phyloP scores from a whole-genome alignment of 805 yeast genomes.

The Kodamaea kaohsiungensis region DNA sequence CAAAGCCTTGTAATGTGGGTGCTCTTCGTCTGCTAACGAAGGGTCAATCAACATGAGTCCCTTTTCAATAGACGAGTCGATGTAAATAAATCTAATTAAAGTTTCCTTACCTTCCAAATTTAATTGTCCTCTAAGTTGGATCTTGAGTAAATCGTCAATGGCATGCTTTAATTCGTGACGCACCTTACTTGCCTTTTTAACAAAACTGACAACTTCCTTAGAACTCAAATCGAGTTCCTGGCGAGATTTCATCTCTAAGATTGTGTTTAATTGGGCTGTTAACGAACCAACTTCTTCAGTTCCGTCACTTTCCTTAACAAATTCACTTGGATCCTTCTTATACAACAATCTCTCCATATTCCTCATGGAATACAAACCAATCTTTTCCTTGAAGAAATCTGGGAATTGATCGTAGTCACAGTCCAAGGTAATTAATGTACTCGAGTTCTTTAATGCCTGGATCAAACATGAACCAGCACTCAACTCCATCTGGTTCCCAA shows the following conservation, averaged over 20 bases:
- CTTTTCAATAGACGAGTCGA: conserved; percentile 69
- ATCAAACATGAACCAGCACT: conserved; percentile 66
- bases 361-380: conserved; percentile 78
- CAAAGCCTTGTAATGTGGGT: conserved; percentile 3
- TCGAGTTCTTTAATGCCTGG: conserved; percentile 66
- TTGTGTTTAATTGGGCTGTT: conserved; percentile 26
- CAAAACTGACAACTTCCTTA: conserved; percentile 31
- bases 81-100: conserved; percentile 62
- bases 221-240: conserved; percentile 33
- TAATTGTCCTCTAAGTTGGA: conserved; percentile 56
- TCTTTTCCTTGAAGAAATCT: conserved; percentile 61
- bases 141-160: conserved; percentile 53
- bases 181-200: conserved; percentile 27
- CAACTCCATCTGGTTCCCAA: conserved; percentile 62
- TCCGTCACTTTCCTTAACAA: conserved; percentile 9
- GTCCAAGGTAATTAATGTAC: conserved; percentile 68
- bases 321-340: conserved; percentile 14
- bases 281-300: conserved; percentile 34
- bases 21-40: conserved; percentile 25
- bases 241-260: conserved; percentile 35
- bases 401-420: conserved; percentile 67
- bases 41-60: conserved; percentile 45
- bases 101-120: conserved; percentile 74
- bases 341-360: conserved; percentile 68
- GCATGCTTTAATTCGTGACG: conserved; percentile 32